These are phyloP conservation scores for Penicillium macrosclerotiorum DNA, from an alignment of 495 filamentous ascomycete species.

Conservation along the genomic window DNA sequence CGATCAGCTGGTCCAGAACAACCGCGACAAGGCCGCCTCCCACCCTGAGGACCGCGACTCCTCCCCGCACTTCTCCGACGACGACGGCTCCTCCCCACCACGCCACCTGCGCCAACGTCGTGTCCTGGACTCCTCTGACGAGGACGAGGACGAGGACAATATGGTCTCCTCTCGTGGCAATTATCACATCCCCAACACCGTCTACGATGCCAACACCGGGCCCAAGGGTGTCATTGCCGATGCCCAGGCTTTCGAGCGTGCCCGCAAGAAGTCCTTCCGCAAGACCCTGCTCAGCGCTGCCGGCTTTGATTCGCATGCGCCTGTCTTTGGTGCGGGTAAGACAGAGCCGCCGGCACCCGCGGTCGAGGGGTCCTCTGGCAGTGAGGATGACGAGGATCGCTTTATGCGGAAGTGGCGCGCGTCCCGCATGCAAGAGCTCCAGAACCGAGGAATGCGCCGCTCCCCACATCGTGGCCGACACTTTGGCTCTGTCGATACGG, in stretches of 20 bases:
- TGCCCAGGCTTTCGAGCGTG: constrained; percentile 83
- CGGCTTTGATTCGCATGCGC: constrained; percentile 24
- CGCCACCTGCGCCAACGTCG: constrained; percentile 43
- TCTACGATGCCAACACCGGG: constrained; percentile 84
- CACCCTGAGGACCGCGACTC: constrained; percentile 60
- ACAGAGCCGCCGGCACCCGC: constrained; percentile 29
- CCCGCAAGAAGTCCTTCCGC: constrained; percentile 63
- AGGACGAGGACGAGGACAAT: constrained; percentile 35
- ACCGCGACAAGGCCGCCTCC: constrained; percentile 38
- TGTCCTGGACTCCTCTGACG: constrained; percentile 51
- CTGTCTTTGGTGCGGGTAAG: constrained; percentile 23
- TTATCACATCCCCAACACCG: constrained; percentile 55
- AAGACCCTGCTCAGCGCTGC: constrained; percentile 43
- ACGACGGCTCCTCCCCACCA: constrained; percentile 52
- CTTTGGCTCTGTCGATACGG: constrained; percentile 75
- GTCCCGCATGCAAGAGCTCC: constrained; percentile 73
- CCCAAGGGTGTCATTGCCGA: constrained; percentile 99
- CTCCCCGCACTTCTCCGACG: constrained; percentile 49
- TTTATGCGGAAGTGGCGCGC: constrained; percentile 84
- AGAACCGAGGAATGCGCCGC: constrained; percentile 53
- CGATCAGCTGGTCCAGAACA: constrained; percentile 64
- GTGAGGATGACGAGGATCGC: constrained; percentile 70
- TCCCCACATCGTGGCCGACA: constrained; percentile 66
- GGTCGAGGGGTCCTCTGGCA: constrained; percentile 28
- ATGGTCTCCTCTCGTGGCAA: constrained; percentile 45